phyloP scores from a whole-genome alignment of 805 yeast species.

The Saccharomyces paradoxus region DNA sequence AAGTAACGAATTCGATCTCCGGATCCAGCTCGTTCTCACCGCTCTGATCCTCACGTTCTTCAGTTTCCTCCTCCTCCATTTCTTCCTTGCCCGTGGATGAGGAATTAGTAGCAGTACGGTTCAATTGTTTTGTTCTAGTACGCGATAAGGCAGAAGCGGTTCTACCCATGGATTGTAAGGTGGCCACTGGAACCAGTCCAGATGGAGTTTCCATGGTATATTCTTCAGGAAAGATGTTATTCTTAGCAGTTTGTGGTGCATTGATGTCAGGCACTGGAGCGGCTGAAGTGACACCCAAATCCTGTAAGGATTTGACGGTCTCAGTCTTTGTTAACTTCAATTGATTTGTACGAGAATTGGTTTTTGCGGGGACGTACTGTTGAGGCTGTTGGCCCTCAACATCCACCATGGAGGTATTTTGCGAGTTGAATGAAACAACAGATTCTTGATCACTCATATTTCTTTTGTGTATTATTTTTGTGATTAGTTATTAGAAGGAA shows the following conservation, averaged over 20 bases:
- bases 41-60: conserved; percentile 11
- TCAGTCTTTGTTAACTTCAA: conserved; percentile 52
- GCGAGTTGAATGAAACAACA: conserved; percentile 8
- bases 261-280: conserved; percentile 50
- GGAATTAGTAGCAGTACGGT: conserved; percentile 8
- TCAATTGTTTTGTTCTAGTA: conserved; percentile 33
- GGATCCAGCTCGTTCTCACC: conserved; percentile 40
- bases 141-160: conserved; percentile 30
- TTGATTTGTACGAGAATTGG: conserved; percentile 1
- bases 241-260: conserved; percentile 43
- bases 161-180: conserved; percentile 63
- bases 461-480: neutral
- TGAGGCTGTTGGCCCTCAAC: conserved; percentile 18
- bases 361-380: conserved; percentile 16
- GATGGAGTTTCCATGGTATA: conserved; percentile 81
- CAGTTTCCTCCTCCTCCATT: conserved; percentile 15
- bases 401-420: conserved; percentile 16
- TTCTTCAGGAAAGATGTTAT: conserved; percentile 86
- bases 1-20: conserved; percentile 79
- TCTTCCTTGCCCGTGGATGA: conserved; percentile 4
- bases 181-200: conserved; percentile 75
- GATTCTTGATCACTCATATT: conserved; percentile 11
- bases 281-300: conserved; percentile 49
- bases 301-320: conserved; percentile 60
- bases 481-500: neutral